Conservation (phyloP, 306 rosid species). For the Cucumis cinereus region DNA sequence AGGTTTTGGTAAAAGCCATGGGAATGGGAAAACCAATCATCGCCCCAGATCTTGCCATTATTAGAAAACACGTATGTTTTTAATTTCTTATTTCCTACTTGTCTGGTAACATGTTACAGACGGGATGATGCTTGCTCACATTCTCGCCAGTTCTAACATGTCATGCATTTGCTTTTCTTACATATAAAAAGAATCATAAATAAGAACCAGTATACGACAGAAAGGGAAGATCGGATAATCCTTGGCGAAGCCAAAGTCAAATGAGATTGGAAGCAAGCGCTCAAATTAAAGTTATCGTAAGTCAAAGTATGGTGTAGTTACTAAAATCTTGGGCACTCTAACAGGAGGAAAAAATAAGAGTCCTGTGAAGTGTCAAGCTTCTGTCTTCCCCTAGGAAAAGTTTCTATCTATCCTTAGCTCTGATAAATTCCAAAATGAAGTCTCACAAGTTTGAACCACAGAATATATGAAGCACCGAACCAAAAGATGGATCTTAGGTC, state of each 20-base stretch:
- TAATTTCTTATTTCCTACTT: constrained; percentile 10
- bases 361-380: not conserved
- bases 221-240: not conserved
- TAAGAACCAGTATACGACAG: not conserved
- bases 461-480: not conserved
- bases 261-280: not conserved
- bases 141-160: not conserved
- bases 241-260: not conserved
- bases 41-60: constrained; percentile 70
- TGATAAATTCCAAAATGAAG: not conserved
- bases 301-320: not conserved
- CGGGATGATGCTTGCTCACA: not conserved
- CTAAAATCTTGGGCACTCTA: not conserved
- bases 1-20: constrained; percentile 76
- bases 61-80: constrained; percentile 63
- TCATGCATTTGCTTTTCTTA: not conserved
- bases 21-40: constrained; percentile 79
- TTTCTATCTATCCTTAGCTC: not conserved
- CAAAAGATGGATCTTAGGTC: not conserved
- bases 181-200: not conserved
- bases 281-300: not conserved
- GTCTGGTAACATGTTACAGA: not conserved
- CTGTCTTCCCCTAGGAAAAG: not conserved
- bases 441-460: not conserved
- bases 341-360: not conserved